A percentile compares a stretch with the other conserved stretches of the same genome.
These are phyloP conservation scores for Sugiyamaella qingdaonensis DNA, from an alignment of 805 yeast species.

Conservation along the genomic window DNA sequence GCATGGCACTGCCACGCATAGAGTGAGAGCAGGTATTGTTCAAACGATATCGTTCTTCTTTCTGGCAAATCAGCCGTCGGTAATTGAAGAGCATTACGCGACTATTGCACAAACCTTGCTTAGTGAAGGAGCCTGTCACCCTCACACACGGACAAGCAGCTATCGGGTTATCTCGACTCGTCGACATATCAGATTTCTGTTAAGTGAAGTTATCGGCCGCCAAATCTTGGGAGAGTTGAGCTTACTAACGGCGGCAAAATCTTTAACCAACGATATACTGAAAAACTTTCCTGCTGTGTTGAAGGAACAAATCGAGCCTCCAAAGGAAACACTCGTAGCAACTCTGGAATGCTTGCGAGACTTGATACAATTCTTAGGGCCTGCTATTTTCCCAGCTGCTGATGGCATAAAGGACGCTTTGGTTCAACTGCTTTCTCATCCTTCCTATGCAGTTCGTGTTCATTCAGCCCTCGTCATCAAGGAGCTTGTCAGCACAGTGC, in stretches of 20 bases:
- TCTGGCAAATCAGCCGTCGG: conserved; percentile 14
- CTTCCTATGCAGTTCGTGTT: conserved; percentile 18
- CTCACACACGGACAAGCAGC: conserved; percentile 13
- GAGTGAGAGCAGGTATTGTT: conserved; percentile 25
- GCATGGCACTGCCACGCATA: conserved; percentile 15
- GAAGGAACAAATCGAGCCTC: conserved; percentile 22
- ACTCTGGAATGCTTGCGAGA: conserved; percentile 22
- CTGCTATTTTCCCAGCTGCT: conserved; percentile 25
- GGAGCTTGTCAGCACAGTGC: conserved; percentile 19
- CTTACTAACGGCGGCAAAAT: conserved; percentile 23
- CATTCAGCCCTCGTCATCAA: conserved; percentile 15
- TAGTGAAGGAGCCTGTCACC: conserved; percentile 17
- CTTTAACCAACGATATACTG: conserved; percentile 22
- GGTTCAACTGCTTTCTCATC: conserved; percentile 15
- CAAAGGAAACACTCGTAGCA: conserved; percentile 22
- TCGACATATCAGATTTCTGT: conserved; percentile 24
- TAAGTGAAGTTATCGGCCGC: conserved; percentile 25
- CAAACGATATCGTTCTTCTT: conserved; percentile 25
- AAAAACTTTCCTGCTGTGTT: conserved; percentile 23
- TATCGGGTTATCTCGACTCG: conserved; percentile 21
- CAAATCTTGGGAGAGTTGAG: conserved; percentile 31
- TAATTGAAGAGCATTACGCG: conserved; percentile 22
- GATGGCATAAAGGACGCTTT: conserved; percentile 16
- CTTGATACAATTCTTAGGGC: conserved; percentile 27
- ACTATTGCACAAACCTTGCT: conserved; percentile 23